Base-by-base conservation (phyloP, 176 grass and related monocot species). In the Aegilops speltoides region DNA sequence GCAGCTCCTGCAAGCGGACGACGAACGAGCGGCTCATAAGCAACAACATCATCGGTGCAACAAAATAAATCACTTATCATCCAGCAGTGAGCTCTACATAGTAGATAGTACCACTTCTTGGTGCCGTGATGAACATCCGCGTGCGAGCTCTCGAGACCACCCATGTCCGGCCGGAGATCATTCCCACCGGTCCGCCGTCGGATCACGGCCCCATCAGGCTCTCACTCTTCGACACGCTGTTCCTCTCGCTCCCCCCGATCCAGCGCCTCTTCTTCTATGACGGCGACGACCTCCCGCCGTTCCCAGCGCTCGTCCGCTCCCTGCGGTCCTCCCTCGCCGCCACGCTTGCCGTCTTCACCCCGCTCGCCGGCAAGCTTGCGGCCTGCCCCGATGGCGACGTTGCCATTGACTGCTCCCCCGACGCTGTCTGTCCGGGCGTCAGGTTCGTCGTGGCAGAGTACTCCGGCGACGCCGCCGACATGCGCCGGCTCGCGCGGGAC, bases 401-500 rank as follows among this genome's bases (percentile, higher is more conserved):
- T 57, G 29, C 73, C 70, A 60, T 93, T 57, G 91, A 93, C 48
- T 89, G 69, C 48, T 91, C 90, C 41, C 12, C 31, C 0, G 22
- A 2, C 0, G 67, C 82, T 14, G 8, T 86, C 15, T 9, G 31
- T 6, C 36, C n/a, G 0, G 82, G 86, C 33, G 76, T 94, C 13
- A 59, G 20, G 46, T 83, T 94, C 46, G 77, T 84, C 4, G 87
- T 89, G 76, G 86, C 89, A 4, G 89, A 91, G 50, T 89, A 89
- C 59, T 22, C 23, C 4, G 77, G 82, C 56, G 33, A 10, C 8
- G 64, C 48, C 60, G 56, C 54, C 20, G 86, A 81, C 60, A 73
- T 94, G 73, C 68, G 61, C 50, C 76, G 54, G 4, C 76, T 94
- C 2, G 76, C 67, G 4, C 1, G 10, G 10, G 86, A 60, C 65